Conservation (phyloP, 345 rosid genomes). For the Cardamine resedifolia region DNA sequence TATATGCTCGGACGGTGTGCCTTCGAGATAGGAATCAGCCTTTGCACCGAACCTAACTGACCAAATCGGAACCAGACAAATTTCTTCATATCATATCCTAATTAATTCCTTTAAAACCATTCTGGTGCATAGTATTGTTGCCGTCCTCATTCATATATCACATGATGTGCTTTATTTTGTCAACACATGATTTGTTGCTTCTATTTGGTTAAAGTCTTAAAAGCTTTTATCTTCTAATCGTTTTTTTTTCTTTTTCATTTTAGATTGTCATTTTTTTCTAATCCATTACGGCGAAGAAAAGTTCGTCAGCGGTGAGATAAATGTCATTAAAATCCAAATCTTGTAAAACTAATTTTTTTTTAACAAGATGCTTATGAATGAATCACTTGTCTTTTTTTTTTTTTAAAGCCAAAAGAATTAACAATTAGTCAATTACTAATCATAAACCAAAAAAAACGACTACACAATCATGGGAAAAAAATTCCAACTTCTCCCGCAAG, state of each 20-base stretch:
- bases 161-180: background rate
- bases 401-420: no score
- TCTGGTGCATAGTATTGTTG: background rate
- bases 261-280: no score
- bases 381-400: no score
- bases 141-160: background rate
- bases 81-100: background rate
- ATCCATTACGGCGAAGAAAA: no score
- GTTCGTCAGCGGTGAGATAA: no score
- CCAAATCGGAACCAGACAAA: background rate
- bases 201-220: background rate
- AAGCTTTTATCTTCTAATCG: background rate
- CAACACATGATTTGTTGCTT: conserved; percentile 11
- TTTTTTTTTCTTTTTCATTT: no score
- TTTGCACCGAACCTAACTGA: background rate
- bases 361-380: background rate
- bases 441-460: background rate
- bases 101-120: background rate
- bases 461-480: background rate
- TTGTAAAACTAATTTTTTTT: no score
- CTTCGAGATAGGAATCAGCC: background rate
- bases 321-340: background rate
- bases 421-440: no score
- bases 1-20: background rate
- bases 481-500: conserved; percentile 22